Conservation (phyloP, 2,329 filamentous ascomycete genomes). For the Ophiostoma triangulosporum region DNA sequence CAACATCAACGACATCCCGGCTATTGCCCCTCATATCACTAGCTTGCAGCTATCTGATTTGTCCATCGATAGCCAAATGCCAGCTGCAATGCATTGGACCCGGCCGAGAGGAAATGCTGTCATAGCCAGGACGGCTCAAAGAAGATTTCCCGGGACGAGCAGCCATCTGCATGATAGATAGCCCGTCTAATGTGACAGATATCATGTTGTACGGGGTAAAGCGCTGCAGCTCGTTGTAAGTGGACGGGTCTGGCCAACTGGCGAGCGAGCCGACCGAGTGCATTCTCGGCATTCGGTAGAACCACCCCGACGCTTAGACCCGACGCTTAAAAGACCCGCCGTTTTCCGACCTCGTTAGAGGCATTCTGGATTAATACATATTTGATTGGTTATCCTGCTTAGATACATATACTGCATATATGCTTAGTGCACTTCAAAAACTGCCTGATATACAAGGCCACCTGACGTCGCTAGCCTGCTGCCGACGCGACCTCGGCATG, state of each 20-base stretch:
- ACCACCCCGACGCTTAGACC: constrained; percentile 1
- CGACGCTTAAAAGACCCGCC: too few species aligned
- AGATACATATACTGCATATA: neutral
- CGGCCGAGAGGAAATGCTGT: constrained; percentile 18
- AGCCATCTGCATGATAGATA: too few species aligned
- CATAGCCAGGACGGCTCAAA: constrained; percentile 6
- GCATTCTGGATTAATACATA: neutral
- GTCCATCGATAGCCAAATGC: constrained; percentile 4
- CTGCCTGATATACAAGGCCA: too few species aligned
- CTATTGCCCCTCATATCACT: constrained; percentile 3
- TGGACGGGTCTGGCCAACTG: neutral
- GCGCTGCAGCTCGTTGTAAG: neutral
- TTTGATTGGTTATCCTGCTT: too few species aligned
- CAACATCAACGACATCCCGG: too few species aligned
- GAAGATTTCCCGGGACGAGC: constrained; percentile 17
- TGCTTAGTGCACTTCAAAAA: too few species aligned
- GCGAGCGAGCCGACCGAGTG: neutral
- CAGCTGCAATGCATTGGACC: neutral
- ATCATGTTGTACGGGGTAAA: neutral
- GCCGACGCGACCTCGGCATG: constrained; percentile 8
- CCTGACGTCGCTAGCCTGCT: neutral
- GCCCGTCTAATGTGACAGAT: neutral
- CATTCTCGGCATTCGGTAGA: constrained; percentile 1
- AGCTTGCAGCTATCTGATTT: constrained; percentile 4
- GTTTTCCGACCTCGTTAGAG: neutral